phyloP scores from a whole-genome alignment of 805 yeast species.

The Scheffersomyces lignosus region DNA sequence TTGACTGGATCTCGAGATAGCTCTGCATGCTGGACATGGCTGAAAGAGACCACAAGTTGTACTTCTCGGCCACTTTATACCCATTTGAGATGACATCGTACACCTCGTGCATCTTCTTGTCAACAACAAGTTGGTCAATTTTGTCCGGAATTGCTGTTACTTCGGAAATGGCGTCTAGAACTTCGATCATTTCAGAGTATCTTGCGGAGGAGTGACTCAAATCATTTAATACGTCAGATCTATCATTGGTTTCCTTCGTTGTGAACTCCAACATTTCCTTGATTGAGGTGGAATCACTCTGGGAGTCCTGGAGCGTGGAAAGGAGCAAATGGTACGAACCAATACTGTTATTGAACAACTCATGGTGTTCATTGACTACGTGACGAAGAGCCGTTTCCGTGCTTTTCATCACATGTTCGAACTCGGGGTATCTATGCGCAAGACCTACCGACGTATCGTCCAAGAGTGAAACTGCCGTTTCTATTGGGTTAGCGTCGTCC shows the following conservation, averaged over 20 bases:
- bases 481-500: slow-evolving; percentile 73
- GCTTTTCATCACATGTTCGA: slow-evolving; percentile 55
- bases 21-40: slow-evolving; percentile 52
- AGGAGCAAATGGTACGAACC: slow-evolving; percentile 80
- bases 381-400: slow-evolving; percentile 58
- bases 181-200: slow-evolving; percentile 67
- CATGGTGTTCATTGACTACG: slow-evolving; percentile 80
- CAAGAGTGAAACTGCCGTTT: slow-evolving; percentile 75
- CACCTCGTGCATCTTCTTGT: slow-evolving; percentile 67
- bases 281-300: slow-evolving; percentile 51
- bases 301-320: slow-evolving; percentile 63
- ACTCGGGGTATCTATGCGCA: slow-evolving; percentile 71
- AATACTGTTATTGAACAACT: slow-evolving; percentile 79
- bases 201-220: slow-evolving; percentile 61
- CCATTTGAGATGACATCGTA: slow-evolving; percentile 52
- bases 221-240: slow-evolving; percentile 60
- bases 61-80: slow-evolving; percentile 45
- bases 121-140: slow-evolving; percentile 67
- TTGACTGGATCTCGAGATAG: slow-evolving; percentile 56
- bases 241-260: slow-evolving; percentile 48
- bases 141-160: slow-evolving; percentile 58
- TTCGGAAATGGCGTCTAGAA: slow-evolving; percentile 65
- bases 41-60: slow-evolving; percentile 57
- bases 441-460: slow-evolving; percentile 91
- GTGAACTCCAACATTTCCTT: slow-evolving; percentile 50